A percentile compares a stretch with the other conserved stretches of the same genome.
phyloP scores from a whole-genome alignment of 2,329 filamentous ascomycete species.

The Talaromyces sp. region DNA sequence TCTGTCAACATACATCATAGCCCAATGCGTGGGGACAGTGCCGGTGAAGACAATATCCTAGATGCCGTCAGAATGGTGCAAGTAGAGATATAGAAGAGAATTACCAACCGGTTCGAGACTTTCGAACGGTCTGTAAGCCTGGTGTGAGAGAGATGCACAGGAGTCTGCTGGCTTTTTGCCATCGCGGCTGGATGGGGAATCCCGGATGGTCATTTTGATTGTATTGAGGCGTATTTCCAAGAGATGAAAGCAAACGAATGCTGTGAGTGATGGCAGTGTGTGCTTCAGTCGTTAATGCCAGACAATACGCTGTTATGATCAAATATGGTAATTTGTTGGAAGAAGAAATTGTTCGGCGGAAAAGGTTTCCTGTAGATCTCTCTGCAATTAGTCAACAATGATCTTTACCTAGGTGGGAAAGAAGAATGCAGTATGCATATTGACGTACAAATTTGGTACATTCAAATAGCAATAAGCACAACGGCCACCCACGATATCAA shows the following conservation, averaged over 20 bases:
- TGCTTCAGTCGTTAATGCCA: background rate
- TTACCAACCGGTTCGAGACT: constrained; percentile 9
- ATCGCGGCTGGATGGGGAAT: background rate
- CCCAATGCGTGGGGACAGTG: constrained; percentile 11
- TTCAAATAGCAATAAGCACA: constrained; percentile 4
- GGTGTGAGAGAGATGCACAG: background rate
- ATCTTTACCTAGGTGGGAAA: background rate
- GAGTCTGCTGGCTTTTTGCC: constrained; percentile 7
- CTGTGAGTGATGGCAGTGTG: background rate
- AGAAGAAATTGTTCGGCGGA: too few relatives aligned
- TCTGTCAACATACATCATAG: constrained; percentile 14
- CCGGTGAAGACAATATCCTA: constrained; percentile 14
- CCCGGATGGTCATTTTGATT: constrained; percentile 10
- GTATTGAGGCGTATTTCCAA: background rate
- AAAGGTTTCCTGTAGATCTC: background rate
- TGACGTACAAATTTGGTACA: background rate
- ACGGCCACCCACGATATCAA: constrained; percentile 4
- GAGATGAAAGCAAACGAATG: background rate
- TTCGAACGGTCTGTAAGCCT: constrained; percentile 11
- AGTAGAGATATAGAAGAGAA: background rate
- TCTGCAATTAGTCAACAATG: background rate
- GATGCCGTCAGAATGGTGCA: background rate
- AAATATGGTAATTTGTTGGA: background rate
- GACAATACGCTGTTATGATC: background rate
- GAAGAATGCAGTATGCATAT: background rate